phyloP scores from a whole-genome alignment of 371 early-diverging fungal genomes.

The Mortierella sp. region DNA sequence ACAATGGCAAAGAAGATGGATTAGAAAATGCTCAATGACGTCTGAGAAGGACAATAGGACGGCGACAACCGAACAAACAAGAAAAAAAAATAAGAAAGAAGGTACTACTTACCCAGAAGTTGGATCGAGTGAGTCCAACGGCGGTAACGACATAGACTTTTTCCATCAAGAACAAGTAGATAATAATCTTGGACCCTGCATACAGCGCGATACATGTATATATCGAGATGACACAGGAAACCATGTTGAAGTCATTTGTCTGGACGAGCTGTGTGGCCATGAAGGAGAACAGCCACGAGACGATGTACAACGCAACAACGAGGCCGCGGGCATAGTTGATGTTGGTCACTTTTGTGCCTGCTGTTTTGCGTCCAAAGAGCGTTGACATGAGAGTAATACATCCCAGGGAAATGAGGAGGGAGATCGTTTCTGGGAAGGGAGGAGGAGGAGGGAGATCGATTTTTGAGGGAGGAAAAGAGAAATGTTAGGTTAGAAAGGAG shows the following conservation, averaged over 20 bases:
- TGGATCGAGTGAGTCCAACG: constrained; percentile 43
- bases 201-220: constrained; percentile 62
- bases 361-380: constrained; percentile 71
- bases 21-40: constrained; percentile 56
- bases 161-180: constrained; percentile 71
- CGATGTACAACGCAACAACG: constrained; percentile 60
- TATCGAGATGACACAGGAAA: constrained; percentile 66
- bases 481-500: too few relatives aligned
- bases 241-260: constrained; percentile 67
- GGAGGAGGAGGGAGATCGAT: constrained; percentile 2
- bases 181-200: constrained; percentile 62
- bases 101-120: constrained; percentile 20
- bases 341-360: constrained; percentile 57
- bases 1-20: constrained; percentile 60
- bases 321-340: constrained; percentile 67
- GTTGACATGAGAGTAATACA: constrained; percentile 69
- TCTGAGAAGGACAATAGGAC: constrained; percentile 64
- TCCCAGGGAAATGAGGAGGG: constrained; percentile 54
- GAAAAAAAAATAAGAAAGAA: background rate
- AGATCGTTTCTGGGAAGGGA: constrained; percentile 26
- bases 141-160: constrained; percentile 64
- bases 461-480: constrained; percentile 17
- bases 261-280: constrained; percentile 67
- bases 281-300: constrained; percentile 67
- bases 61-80: constrained; percentile 59